A percentile compares a stretch with the other conserved stretches of the same genome.
phyloP scores from a whole-genome alignment of 495 filamentous ascomycete genomes.

The Neurospora cerealis region DNA sequence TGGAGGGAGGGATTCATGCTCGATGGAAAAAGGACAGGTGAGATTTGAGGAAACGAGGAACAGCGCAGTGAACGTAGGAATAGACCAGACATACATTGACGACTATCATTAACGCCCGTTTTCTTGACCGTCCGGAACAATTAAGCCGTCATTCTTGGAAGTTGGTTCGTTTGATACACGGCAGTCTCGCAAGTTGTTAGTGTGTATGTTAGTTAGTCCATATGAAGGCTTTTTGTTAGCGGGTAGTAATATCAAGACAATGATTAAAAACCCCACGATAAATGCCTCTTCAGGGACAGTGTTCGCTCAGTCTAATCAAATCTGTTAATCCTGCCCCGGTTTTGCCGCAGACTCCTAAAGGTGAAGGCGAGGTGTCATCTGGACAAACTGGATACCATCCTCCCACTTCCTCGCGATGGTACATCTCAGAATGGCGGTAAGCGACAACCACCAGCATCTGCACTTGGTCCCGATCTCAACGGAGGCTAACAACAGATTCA shows the following conservation, averaged over 20 bases:
- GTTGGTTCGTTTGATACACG: not conserved
- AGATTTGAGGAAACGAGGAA: not conserved
- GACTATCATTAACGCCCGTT: not conserved
- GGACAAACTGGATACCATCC: too few relatives aligned
- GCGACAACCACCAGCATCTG: not conserved
- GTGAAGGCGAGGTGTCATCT: too few relatives aligned
- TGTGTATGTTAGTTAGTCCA: not conserved
- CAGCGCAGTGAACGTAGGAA: not conserved
- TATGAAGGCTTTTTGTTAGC: not conserved
- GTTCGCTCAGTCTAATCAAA: not conserved
- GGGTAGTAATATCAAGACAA: not conserved
- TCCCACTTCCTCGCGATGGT: too few relatives aligned
- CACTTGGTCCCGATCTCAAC: not conserved
- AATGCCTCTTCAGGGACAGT: not conserved
- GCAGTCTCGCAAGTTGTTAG: not conserved
- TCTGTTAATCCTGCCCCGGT: not conserved
- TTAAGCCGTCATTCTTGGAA: not conserved
- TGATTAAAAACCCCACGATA: not conserved
- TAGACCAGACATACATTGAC: not conserved
- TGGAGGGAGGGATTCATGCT: not conserved
- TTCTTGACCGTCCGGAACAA: not conserved
- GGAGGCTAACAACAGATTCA: not conserved
- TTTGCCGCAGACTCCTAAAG: not conserved
- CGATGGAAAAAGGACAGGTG: not conserved
- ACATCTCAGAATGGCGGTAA: not conserved